Evolutionary conservation across 139 green algal genomes (phyloP), one percentile per base, ranked within the genome.

Genomic region (Limnomonas spitsbergensis): DNA sequence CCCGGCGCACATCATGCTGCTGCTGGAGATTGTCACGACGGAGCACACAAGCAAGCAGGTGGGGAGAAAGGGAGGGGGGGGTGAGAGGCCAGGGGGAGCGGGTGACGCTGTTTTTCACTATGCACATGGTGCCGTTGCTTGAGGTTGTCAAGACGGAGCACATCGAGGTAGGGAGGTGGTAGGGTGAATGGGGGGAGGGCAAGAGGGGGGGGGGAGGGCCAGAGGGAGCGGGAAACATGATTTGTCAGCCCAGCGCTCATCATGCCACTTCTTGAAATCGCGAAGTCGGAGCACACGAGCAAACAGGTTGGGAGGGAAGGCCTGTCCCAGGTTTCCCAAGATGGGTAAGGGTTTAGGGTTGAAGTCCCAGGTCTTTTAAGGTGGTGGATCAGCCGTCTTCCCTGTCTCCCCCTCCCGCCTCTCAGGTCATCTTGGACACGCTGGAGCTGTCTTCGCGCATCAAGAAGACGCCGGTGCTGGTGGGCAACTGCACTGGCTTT

Each of bases 401-500:
- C 47, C 20, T 20, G 14, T 61, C 47, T 61, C 20, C 47, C 47
- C 14, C 47, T 20, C 14, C 47, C 47, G 14, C 14, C 47, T 14
- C 20, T 20, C 93, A 98, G 90, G 92, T 94, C 39, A 75, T 98
- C 7, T 81, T 98, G 66, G 96, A 99, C 89, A 94, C 90, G 0
- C 82, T 99, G 53, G 88, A 88, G 39, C 87, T 98, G 42, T 85
- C 87, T 2, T 80, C 84, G 37, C 31, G 31, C 24, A 99, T 99
- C 86, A 97, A 97, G 86, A 99, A 99, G 90, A 98, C 92, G 4
- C 96, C 96, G 3, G 95, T 99, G 29, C 91, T 99, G 68, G 96
- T 99, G 34, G 96, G 94, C 77, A 99, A 99, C 90, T 99, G 96
- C 90, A 99, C 96, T 20, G 84, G 96, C 35, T 99, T 99, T 88